phyloP scores from a whole-genome alignment of 352 stramenopile genomes.

The Plasmopara viticola region DNA sequence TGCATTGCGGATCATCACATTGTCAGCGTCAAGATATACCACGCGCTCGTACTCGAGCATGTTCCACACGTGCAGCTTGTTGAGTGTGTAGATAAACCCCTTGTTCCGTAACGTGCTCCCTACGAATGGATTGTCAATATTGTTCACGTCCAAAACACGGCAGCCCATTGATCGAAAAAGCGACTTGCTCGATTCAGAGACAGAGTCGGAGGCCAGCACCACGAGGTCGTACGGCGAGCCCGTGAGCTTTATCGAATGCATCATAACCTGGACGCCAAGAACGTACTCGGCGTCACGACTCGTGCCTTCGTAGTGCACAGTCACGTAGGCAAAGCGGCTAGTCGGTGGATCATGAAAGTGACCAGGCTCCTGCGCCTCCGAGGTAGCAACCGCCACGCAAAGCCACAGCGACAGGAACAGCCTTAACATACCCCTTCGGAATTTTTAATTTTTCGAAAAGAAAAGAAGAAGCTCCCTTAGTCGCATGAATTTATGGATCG shows the following conservation, averaged over 20 bases:
- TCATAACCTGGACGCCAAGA: slow-evolving; percentile 74
- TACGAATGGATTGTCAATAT: slow-evolving; percentile 85
- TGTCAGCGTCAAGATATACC: slow-evolving; percentile 89
- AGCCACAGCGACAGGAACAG: slow-evolving; percentile 24
- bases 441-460: no score
- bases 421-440: no score
- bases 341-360: slow-evolving; percentile 16
- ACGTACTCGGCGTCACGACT: slow-evolving; percentile 80
- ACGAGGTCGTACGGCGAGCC: slow-evolving; percentile 79
- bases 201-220: slow-evolving; percentile 79
- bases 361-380: slow-evolving; percentile 10
- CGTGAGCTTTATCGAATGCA: slow-evolving; percentile 84
- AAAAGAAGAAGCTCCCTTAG: no score
- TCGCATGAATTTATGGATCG: no score
- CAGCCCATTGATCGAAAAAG: slow-evolving; percentile 80
- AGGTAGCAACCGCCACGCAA: slow-evolving; percentile 2
- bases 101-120: slow-evolving; percentile 75
- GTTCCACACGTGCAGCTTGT: slow-evolving; percentile 89
- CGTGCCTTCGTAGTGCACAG: slow-evolving; percentile 82
- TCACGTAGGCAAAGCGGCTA: slow-evolving; percentile 80
- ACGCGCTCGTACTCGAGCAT: slow-evolving; percentile 87
- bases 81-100: slow-evolving; percentile 88
- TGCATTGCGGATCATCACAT: slow-evolving; percentile 83
- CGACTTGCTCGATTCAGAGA: slow-evolving; percentile 64
- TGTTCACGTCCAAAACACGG: slow-evolving; percentile 76